phyloP scores from a whole-genome alignment of 2,329 filamentous ascomycete genomes.

The Thyridium curvatum region DNA sequence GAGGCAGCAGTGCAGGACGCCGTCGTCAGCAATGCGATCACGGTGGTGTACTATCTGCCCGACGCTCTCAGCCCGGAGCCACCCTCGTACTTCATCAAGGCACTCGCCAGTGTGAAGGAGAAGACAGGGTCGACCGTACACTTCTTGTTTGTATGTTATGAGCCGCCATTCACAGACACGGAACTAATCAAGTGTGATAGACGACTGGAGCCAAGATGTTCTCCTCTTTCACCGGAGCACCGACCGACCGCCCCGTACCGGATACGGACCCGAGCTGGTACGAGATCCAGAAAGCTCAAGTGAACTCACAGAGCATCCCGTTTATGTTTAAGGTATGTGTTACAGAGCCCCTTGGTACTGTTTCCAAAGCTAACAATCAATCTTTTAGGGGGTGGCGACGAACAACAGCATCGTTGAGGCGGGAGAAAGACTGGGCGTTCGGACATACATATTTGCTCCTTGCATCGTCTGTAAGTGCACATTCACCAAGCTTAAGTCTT shows the following conservation, averaged over 20 bases:
- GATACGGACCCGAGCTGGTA: constrained; percentile 38
- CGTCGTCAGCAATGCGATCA: constrained; percentile 36
- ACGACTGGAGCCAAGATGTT: constrained; percentile 48
- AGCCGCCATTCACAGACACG: no score
- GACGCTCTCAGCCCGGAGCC: constrained; percentile 25
- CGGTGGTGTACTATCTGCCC: constrained; percentile 40
- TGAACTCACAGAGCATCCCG: no score
- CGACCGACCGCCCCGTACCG: constrained; percentile 29
- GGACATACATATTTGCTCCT: constrained; percentile 44
- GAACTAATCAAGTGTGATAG: no score
- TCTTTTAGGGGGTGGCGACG: not conserved
- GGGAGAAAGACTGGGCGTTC: constrained; percentile 32
- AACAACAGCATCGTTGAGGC: constrained; percentile 28
- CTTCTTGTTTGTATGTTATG: constrained; percentile 42
- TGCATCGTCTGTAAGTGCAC: constrained; percentile 41
- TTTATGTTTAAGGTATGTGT: no score
- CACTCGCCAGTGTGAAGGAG: constrained; percentile 34
- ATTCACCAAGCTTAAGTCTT: not conserved
- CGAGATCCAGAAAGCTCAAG: constrained; percentile 31
- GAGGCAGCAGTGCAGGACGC: constrained; percentile 22
- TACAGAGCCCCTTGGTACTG: no score
- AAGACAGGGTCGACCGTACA: constrained; percentile 34
- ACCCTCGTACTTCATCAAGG: constrained; percentile 36
- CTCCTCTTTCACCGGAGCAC: constrained; percentile 36
- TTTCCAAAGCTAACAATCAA: no score